Evolutionary conservation across 129 eudicot genomes (phyloP).

Genomic region (Flaveria trinervia): DNA sequence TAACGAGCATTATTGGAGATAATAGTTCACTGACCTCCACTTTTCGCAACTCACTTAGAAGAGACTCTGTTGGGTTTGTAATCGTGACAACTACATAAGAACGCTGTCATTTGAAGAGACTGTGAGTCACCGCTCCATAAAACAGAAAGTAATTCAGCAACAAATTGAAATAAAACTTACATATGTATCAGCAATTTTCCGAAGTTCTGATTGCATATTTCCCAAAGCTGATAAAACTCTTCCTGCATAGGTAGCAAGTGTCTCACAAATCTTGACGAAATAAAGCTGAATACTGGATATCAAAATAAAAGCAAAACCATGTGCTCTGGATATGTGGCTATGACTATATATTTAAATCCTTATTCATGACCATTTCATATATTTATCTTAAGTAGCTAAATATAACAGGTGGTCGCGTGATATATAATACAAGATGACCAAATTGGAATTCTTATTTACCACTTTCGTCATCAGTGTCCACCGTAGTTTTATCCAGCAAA

Average conservation of each 20-base stretch:
- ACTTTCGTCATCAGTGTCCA: slow-evolving; percentile 62
- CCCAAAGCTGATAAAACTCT: slow-evolving; percentile 66
- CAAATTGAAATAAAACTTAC: slow-evolving; percentile 42
- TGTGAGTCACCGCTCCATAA: slow-evolving; percentile 23
- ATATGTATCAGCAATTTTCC: slow-evolving; percentile 75
- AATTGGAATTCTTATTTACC: slow-evolving; percentile 46
- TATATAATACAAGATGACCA: background rate
- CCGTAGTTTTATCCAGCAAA: slow-evolving; percentile 62
- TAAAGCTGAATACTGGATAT: background rate
- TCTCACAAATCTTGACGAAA: background rate
- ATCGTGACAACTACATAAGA: slow-evolving; percentile 66
- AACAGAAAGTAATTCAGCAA: slow-evolving; percentile 7
- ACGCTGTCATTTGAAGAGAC: slow-evolving; percentile 54
- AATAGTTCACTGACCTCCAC: slow-evolving; percentile 69
- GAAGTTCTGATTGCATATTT: slow-evolving; percentile 69
- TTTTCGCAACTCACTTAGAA: slow-evolving; percentile 76
- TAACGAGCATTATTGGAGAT: background rate
- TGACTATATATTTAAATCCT: background rate
- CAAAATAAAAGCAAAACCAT: background rate
- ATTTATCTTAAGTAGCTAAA: background rate
- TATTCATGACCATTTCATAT: background rate
- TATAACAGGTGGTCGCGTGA: background rate
- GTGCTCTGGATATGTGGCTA: background rate
- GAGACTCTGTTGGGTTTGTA: slow-evolving; percentile 88
- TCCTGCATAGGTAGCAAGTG: slow-evolving; percentile 45